Percentiles rank a stretch among this genome's conserved stretches.
Evolutionary conservation across 768 basidiomycete genomes (phyloP).

Genomic region (Dioszegia aurantiaca): DNA sequence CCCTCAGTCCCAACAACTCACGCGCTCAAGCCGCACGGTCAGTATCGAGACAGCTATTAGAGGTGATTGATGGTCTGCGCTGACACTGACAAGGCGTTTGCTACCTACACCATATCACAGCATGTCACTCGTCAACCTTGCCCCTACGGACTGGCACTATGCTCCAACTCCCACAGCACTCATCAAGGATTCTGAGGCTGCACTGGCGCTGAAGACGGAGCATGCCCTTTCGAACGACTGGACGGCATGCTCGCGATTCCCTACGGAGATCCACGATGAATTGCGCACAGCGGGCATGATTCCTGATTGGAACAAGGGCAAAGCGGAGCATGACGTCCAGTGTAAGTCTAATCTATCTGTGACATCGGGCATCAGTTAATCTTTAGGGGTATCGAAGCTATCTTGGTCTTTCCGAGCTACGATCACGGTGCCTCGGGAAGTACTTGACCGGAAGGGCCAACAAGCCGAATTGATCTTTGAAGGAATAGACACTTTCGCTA

Average conservation of each 20-base stretch:
- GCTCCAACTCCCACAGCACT: neutral
- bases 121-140: slow-evolving; percentile 4
- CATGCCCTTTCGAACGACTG: neutral
- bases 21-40: too few species aligned
- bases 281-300: slow-evolving; percentile 68
- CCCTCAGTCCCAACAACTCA: too few species aligned
- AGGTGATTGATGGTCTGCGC: too few species aligned
- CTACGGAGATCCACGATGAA: slow-evolving; percentile 83
- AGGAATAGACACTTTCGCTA: slow-evolving; percentile 81
- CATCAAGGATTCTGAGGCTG: too few species aligned
- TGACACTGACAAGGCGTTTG: too few species aligned
- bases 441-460: slow-evolving; percentile 52
- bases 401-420: slow-evolving; percentile 12
- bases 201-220: too few species aligned
- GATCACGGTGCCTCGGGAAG: slow-evolving; percentile 34
- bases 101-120: too few species aligned
- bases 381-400: slow-evolving; percentile 14
- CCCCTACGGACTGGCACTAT: slow-evolving; percentile 2
- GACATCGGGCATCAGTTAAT: too few species aligned
- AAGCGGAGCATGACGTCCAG: slow-evolving; percentile 84
- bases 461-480: slow-evolving; percentile 78
- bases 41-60: too few species aligned
- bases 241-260: slow-evolving; percentile 53
- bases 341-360: too few species aligned
- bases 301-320: slow-evolving; percentile 67